A percentile compares a stretch with the other conserved stretches of the same genome.
These are phyloP conservation scores for Saccharomycopsis schoenii DNA, from an alignment of 805 yeast genomes.

Conservation along the genomic window DNA sequence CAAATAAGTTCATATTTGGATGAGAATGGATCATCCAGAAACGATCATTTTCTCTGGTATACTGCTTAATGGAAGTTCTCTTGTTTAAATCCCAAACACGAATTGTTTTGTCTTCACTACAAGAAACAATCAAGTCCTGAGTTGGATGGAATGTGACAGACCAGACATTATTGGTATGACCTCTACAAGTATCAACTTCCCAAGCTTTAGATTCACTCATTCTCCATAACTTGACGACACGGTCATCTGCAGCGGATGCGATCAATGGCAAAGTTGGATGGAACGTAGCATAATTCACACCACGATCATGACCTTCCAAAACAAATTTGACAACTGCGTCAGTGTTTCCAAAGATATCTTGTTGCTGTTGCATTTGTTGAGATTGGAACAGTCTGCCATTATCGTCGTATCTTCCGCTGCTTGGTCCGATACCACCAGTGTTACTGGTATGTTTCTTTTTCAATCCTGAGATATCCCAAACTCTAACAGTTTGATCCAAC, in stretches of 20 bases:
- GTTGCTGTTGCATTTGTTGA: slow-evolving; percentile 50
- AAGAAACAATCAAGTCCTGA: slow-evolving; percentile 85
- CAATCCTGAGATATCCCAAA: slow-evolving; percentile 95
- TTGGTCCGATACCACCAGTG: slow-evolving; percentile 22
- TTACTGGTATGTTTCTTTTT: slow-evolving; percentile 93
- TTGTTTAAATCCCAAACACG: slow-evolving; percentile 95
- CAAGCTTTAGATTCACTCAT: slow-evolving; percentile 97
- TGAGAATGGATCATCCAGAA: slow-evolving; percentile 90
- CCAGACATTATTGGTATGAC: slow-evolving; percentile 90
- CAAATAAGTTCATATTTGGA: slow-evolving; percentile 85
- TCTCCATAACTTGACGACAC: slow-evolving; percentile 93
- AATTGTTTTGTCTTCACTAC: slow-evolving; percentile 91
- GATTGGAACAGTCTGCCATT: slow-evolving; percentile 27
- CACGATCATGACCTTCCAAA: slow-evolving; percentile 95
- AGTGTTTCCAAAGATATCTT: slow-evolving; percentile 88
- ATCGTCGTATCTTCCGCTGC: slow-evolving; percentile 20
- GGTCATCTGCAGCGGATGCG: slow-evolving; percentile 93
- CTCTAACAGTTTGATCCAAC: slow-evolving; percentile 96
- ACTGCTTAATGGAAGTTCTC: slow-evolving; percentile 87
- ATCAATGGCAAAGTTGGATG: slow-evolving; percentile 94
- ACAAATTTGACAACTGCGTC: slow-evolving; percentile 94
- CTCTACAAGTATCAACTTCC: slow-evolving; percentile 98
- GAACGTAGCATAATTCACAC: slow-evolving; percentile 97
- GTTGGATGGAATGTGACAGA: slow-evolving; percentile 87
- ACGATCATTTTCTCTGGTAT: slow-evolving; percentile 86